Evolutionary conservation across 2,329 filamentous ascomycete genomes (phyloP), one percentile per base, ranked within the genome.

Genomic region (Stagonosporopsis rhizophila): DNA sequence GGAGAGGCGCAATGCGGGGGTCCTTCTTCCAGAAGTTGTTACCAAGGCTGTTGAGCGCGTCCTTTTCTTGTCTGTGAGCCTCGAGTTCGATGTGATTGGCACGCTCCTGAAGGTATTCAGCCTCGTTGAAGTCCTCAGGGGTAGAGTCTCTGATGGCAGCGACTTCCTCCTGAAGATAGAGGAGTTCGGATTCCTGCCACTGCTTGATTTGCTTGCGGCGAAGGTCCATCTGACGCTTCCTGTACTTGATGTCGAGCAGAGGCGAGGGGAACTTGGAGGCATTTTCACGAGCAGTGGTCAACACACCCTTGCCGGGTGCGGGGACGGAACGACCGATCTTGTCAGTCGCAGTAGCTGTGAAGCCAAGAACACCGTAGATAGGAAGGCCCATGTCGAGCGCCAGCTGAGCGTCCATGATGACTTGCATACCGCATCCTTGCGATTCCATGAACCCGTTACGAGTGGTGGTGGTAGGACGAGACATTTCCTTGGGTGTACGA

Each of bases 11-110:
- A 73, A 99, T 99, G 71, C 87, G 89, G 39, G 92, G 82, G 75
- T 99, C 94, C 72, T 91, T 89, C 84, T 95, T 97, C 95, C 96
- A 99, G 87, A 99, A 99, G 80, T 90, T 92, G 84, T 99, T 99
- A 75, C 96, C 95, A 68, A 96, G 86, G 79, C 92, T 96, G 78
- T 88, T 89, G 60, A 96, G 86, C 17, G 94, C 91, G 65, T 98
- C 94, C 80, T 93, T 96, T 80, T 94, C 92, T 77, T 99, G 94
- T 65, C 95, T 87, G 64, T 85, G 83, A 47, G 94, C 92, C 79
- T 99, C 91, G 19, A 83, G 89, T 77, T 96, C 90, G 68, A 98
- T 94, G 77, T 98, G 94, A 51, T 83, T 79, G 38, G 90, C 88
- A 62, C 95, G 91, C 68, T 96, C 91, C 66, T 92, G 85, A 65